These are phyloP conservation scores for Yarrowia sp. DNA, from an alignment of 805 yeast genomes.

Conservation along the genomic window DNA sequence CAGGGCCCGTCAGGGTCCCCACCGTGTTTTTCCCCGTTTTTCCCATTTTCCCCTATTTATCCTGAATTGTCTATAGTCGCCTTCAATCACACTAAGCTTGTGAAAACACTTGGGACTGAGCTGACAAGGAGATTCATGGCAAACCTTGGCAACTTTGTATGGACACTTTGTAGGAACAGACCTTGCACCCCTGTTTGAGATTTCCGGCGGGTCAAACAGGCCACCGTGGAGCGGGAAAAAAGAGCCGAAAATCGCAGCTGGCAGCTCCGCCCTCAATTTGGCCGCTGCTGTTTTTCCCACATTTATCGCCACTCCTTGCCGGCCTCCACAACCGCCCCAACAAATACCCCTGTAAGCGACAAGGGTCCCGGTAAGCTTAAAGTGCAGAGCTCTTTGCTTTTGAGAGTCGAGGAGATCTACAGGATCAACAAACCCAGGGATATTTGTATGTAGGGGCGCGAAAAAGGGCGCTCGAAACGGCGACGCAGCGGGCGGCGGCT, in stretches of 20 bases:
- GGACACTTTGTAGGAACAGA: background rate
- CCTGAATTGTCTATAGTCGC: too few species aligned
- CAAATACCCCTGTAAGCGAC: constrained; percentile 24
- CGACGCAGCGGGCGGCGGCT: too few species aligned
- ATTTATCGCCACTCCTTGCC: background rate
- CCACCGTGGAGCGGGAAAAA: background rate
- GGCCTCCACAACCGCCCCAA: background rate
- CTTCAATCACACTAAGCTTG: too few species aligned
- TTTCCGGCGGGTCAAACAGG: background rate
- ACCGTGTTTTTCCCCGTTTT: too few species aligned
- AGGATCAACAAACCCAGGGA: constrained; percentile 8
- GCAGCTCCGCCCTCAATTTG: too few species aligned
- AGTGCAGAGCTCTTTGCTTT: background rate
- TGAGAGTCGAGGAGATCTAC: background rate
- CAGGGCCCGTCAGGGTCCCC: too few species aligned
- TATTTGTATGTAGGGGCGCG: background rate
- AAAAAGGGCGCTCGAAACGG: background rate
- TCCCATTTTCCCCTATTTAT: too few species aligned
- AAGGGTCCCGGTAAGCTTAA: constrained; percentile 33
- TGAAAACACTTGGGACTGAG: too few species aligned
- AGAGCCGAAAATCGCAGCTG: background rate
- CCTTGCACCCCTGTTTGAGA: constrained; percentile 12
- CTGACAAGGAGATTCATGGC: too few species aligned
- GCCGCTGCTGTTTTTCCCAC: background rate
- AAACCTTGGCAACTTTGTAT: too few species aligned